A percentile compares a stretch with the other conserved stretches of the same genome.
phyloP scores from a whole-genome alignment of 192 early-diverging fungal genomes.

The Coemansia sp. region DNA sequence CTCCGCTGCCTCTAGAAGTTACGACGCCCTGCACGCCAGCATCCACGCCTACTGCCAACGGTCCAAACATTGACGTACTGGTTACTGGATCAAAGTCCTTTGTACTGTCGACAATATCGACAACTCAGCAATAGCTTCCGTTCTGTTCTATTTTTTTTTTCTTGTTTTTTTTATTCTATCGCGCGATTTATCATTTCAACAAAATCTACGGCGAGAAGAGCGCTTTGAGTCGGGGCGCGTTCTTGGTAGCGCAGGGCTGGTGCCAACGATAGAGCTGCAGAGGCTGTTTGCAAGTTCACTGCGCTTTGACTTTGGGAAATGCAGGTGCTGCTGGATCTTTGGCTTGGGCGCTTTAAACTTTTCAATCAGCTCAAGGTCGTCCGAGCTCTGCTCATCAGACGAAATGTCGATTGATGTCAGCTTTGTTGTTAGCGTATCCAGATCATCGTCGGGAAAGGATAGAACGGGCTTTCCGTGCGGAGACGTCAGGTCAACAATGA shows the following conservation, averaged over 20 bases:
- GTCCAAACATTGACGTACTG: slow-evolving; percentile 25
- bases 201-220: slow-evolving; percentile 1
- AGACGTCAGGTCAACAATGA: slow-evolving; percentile 26
- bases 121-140: slow-evolving; percentile 17
- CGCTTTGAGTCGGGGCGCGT: background rate
- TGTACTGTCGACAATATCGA: slow-evolving; percentile 29
- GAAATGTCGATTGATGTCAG: slow-evolving; percentile 30
- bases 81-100: slow-evolving; percentile 45
- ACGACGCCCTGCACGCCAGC: background rate
- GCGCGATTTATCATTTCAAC: background rate
- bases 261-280: background rate
- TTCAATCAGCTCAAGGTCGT: slow-evolving; percentile 14
- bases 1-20: slow-evolving; percentile 12
- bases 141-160: background rate
- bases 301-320: slow-evolving; percentile 7
- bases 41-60: background rate
- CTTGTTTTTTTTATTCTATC: background rate
- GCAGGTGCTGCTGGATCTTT: slow-evolving; percentile 2
- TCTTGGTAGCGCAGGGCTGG: background rate
- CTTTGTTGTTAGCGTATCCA: slow-evolving; percentile 14
- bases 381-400: slow-evolving; percentile 23
- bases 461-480: slow-evolving; percentile 5
- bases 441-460: background rate
- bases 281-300: background rate
- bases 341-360: background rate